phyloP scores from a whole-genome alignment of 2,329 filamentous ascomycete genomes.

The Mariannaea elegans region DNA sequence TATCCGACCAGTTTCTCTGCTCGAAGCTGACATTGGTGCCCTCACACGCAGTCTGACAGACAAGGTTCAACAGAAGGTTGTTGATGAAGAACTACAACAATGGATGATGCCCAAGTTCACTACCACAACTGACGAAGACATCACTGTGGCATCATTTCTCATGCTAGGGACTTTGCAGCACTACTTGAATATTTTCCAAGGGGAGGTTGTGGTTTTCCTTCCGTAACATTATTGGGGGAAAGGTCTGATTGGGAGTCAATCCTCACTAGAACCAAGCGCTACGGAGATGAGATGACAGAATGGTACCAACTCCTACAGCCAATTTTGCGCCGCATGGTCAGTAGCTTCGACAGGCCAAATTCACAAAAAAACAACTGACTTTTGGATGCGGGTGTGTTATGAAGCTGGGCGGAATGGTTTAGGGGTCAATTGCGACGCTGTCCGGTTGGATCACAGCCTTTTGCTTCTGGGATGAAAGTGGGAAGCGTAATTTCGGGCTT shows the following conservation, averaged over 20 bases:
- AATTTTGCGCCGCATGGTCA: too few relatives aligned
- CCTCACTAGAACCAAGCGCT: too few relatives aligned
- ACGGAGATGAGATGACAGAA: too few relatives aligned
- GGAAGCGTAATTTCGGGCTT: not conserved
- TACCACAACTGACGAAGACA: not conserved
- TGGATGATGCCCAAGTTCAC: not conserved
- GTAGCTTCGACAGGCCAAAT: not conserved
- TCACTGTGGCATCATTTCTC: not conserved
- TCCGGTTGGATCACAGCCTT: constrained; percentile 3
- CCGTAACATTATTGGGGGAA: not conserved
- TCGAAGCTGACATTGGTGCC: not conserved
- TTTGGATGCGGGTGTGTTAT: constrained; percentile 1
- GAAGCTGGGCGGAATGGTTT: not conserved
- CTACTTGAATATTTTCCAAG: not conserved
- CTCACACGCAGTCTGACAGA: not conserved
- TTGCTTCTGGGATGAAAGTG: not conserved
- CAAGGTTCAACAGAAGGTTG: not conserved
- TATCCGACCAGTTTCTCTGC: not conserved
- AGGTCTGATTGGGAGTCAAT: constrained; percentile 1
- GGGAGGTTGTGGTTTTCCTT: not conserved
- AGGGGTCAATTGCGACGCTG: not conserved
- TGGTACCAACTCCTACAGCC: too few relatives aligned
- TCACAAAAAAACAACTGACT: not conserved
- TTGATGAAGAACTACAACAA: not conserved
- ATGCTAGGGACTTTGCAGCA: not conserved